Conservation (phyloP, 192 early-diverging fungal species). For the Dissophora ornata region DNA sequence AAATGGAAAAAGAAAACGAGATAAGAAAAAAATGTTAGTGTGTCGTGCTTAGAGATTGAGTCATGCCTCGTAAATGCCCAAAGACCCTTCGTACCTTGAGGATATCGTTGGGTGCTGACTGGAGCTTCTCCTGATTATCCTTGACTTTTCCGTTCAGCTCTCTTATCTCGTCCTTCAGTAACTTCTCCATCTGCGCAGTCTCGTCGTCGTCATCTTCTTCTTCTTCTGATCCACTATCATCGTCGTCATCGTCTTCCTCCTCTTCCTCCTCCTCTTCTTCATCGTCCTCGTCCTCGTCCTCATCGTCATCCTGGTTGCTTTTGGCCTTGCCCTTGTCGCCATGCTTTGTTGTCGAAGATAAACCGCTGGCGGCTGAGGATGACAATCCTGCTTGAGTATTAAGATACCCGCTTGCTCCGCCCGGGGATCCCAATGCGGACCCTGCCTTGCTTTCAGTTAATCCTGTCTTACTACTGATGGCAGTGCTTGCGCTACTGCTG, state of each 20-base stretch:
- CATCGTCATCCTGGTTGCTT: constrained; percentile 53
- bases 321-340: constrained; percentile 17
- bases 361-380: not conserved
- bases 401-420: not conserved
- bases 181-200: constrained; percentile 62
- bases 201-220: constrained; percentile 66
- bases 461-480: not conserved
- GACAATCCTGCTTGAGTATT: not conserved
- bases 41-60: no score
- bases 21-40: no score
- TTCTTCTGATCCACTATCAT: constrained; percentile 64
- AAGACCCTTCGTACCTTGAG: constrained; percentile 72
- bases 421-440: no score
- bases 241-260: constrained; percentile 62
- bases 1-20: not conserved
- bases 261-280: constrained; percentile 57
- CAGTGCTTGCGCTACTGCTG: no score
- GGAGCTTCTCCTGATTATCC: constrained; percentile 64
- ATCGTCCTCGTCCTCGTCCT: constrained; percentile 36
- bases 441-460: not conserved
- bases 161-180: constrained; percentile 70
- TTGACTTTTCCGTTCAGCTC: constrained; percentile 70
- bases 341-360: not conserved
- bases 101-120: constrained; percentile 75
- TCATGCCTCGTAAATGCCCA: no score